These are phyloP conservation scores for Vaccinium corymbosum DNA, from an alignment of 148 eudicot genomes.

Conservation along the genomic window DNA sequence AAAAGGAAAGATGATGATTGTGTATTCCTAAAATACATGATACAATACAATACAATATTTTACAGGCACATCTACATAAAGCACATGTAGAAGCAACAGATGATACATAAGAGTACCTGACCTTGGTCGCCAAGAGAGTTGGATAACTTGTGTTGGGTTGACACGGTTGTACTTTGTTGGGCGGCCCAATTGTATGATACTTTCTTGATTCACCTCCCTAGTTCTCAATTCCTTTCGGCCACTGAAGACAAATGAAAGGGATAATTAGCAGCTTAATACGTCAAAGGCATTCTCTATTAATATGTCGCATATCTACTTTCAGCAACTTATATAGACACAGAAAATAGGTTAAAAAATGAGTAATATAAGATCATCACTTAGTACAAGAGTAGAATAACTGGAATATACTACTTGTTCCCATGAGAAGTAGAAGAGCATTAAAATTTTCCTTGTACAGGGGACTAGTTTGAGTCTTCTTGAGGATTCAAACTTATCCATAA, in stretches of 20 bases:
- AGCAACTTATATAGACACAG: background rate
- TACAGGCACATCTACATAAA: background rate
- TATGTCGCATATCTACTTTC: background rate
- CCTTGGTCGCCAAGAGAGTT: slow-evolving; percentile 93
- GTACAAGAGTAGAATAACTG: background rate
- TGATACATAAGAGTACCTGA: slow-evolving; percentile 60
- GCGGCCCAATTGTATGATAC: slow-evolving; percentile 25
- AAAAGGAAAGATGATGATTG: too few species aligned
- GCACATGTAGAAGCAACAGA: slow-evolving; percentile 3
- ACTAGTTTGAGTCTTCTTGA: background rate
- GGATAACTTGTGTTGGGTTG: slow-evolving; percentile 66
- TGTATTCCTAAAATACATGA: too few species aligned
- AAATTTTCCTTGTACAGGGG: background rate
- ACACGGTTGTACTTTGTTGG: slow-evolving; percentile 33
- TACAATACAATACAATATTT: too few species aligned
- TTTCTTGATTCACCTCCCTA: slow-evolving; percentile 29
- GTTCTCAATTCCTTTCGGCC: slow-evolving; percentile 61
- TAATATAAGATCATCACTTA: background rate
- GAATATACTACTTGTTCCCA: background rate
- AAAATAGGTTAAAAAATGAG: background rate
- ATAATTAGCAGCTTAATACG: slow-evolving; percentile 2
- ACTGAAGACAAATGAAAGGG: slow-evolving; percentile 29
- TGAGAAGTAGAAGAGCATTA: background rate
- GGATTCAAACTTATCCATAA: slow-evolving; percentile 3
- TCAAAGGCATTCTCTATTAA: background rate